These are phyloP conservation scores for Kitagawia praeruptora DNA, from an alignment of 129 eudicot species.

Conservation along the genomic window DNA sequence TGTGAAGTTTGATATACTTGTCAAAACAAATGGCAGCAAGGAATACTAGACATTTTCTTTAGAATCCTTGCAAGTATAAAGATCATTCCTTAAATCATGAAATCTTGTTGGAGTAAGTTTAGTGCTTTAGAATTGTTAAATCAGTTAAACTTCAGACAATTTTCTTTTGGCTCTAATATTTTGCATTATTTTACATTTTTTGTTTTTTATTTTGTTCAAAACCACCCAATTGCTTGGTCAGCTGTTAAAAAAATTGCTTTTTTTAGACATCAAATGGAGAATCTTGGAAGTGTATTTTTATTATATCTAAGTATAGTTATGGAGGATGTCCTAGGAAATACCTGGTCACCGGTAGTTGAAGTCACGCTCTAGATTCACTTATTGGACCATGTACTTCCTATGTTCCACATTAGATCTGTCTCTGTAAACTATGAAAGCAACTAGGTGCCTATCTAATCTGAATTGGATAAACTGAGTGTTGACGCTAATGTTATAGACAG, in stretches of 20 bases:
- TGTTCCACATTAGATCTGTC: background rate
- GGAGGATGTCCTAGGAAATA: background rate
- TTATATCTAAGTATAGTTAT: background rate
- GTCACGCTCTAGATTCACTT: background rate
- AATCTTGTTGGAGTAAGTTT: background rate
- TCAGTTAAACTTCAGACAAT: background rate
- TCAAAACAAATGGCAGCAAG: background rate
- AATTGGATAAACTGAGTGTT: background rate
- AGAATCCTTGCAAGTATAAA: background rate
- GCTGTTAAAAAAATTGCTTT: background rate
- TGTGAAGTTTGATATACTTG: background rate
- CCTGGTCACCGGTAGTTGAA: background rate
- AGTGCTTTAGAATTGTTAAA: background rate
- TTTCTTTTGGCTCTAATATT: background rate
- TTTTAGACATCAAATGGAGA: background rate
- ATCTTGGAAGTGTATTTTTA: background rate
- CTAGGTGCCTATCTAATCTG: background rate
- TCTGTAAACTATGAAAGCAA: background rate
- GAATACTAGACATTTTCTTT: background rate
- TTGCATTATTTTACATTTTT: background rate
- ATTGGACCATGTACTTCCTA: background rate
- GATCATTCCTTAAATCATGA: background rate
- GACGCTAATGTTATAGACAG: background rate
- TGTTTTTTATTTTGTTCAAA: too few relatives aligned
- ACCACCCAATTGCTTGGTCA: background rate